phyloP scores from a whole-genome alignment of 164 flowering plant genomes.

The grape (Vitis vinifera) region ASM3070453v1 NC_081811.1:26154001-26154500 shows the following conservation, averaged over 20 bases:
- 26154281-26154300: too few relatives aligned
- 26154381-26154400: too few relatives aligned
- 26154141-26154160: constrained; percentile 9
- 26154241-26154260: too few relatives aligned
- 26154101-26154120: not conserved
- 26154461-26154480: not conserved
- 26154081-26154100: not conserved
- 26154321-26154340: too few relatives aligned
- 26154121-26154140: too few relatives aligned
- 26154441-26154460: not conserved
- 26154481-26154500: not conserved
- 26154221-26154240: not conserved
- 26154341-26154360: too few relatives aligned
- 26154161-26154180: constrained; percentile 38
- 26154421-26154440: too few relatives aligned
- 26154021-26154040: not conserved
- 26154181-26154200: not conserved
- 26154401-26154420: too few relatives aligned
- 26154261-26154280: too few relatives aligned
- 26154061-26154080: not conserved
- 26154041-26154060: constrained; percentile 4
- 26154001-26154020: not conserved
- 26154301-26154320: too few relatives aligned
- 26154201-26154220: not conserved
- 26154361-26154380: not conserved